Percentiles rank a stretch among this genome's conserved stretches.
phyloP scores from a whole-genome alignment of 768 basidiomycete genomes.

The Rhodotorula paludigena region DNA sequence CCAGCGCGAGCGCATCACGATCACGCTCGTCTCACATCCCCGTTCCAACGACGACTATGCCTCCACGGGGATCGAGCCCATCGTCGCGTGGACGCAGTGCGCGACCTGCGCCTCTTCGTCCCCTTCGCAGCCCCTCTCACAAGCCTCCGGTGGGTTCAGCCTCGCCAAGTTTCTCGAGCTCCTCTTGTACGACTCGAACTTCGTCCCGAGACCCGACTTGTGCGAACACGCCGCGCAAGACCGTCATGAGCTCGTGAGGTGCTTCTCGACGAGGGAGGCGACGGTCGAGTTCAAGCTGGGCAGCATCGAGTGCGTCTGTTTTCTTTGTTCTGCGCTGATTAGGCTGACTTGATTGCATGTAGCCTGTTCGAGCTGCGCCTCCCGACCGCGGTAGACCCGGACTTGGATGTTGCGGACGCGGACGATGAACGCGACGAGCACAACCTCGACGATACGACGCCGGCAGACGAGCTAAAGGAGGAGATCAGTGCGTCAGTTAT shows the following conservation, averaged over 20 bases:
- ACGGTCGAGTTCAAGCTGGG: conserved; percentile 1
- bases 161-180: conserved; percentile 34
- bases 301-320: conserved; percentile 13
- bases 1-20: conserved; percentile 7
- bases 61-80: neutral
- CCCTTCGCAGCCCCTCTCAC: neutral
- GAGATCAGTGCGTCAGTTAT: conserved; percentile 12
- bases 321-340: neutral
- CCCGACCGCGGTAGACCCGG: conserved; percentile 33
- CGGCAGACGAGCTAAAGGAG: neutral
- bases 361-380: conserved; percentile 33
- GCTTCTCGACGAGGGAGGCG: neutral
- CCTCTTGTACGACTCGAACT: conserved; percentile 29
- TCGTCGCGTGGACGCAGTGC: conserved; percentile 13
- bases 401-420: conserved; percentile 13
- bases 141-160: neutral
- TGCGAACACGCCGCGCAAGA: conserved; percentile 28
- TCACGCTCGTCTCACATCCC: conserved; percentile 2
- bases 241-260: conserved; percentile 17
- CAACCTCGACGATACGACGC: neutral
- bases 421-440: neutral
- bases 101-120: conserved; percentile 12
- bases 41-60: neutral
- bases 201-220: conserved; percentile 19
- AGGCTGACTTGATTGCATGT: too few relatives aligned